Conservation (phyloP, 495 filamentous ascomycete genomes). For the Cladorrhinum samala region DNA sequence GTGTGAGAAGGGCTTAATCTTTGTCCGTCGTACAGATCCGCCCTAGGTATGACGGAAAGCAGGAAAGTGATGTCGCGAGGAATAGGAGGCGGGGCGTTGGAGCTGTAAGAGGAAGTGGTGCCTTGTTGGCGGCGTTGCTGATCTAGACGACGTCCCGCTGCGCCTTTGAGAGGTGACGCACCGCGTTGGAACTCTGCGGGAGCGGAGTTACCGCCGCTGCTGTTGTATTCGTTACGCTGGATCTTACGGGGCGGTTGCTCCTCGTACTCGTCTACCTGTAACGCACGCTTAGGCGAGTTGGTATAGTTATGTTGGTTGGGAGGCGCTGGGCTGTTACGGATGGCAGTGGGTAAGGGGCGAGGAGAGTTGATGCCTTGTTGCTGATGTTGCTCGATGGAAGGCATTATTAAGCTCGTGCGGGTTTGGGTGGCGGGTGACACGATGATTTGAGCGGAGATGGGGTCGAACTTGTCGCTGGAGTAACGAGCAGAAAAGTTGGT, state of each 20-base stretch:
- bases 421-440: slow-evolving; percentile 73
- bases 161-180: slow-evolving; percentile 81
- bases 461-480: slow-evolving; percentile 50
- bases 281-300: slow-evolving; percentile 71
- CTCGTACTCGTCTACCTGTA: slow-evolving; percentile 64
- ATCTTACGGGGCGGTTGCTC: slow-evolving; percentile 78
- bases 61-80: slow-evolving; percentile 79
- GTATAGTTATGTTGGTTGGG: slow-evolving; percentile 46
- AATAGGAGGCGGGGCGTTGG: slow-evolving; percentile 41
- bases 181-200: slow-evolving; percentile 47
- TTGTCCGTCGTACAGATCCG: slow-evolving; percentile 60
- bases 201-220: neutral
- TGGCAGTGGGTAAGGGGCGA: slow-evolving; percentile 17
- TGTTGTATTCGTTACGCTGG: slow-evolving; percentile 22
- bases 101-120: slow-evolving; percentile 35
- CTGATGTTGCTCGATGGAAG: slow-evolving; percentile 42
- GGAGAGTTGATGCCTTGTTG: slow-evolving; percentile 42
- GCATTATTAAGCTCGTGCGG: slow-evolving; percentile 30
- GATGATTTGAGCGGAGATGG: slow-evolving; percentile 71
- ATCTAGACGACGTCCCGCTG: slow-evolving; percentile 73
- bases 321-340: slow-evolving; percentile 42
- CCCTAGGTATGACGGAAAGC: slow-evolving; percentile 72
- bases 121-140: slow-evolving; percentile 60
- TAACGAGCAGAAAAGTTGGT: slow-evolving; percentile 71
- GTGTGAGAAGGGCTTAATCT: slow-evolving; percentile 63